A percentile compares a stretch with the other conserved stretches of the same genome.
Conservation (phyloP, 2,329 filamentous ascomycete species). For the Graphiopsis chlorocephala region DNA sequence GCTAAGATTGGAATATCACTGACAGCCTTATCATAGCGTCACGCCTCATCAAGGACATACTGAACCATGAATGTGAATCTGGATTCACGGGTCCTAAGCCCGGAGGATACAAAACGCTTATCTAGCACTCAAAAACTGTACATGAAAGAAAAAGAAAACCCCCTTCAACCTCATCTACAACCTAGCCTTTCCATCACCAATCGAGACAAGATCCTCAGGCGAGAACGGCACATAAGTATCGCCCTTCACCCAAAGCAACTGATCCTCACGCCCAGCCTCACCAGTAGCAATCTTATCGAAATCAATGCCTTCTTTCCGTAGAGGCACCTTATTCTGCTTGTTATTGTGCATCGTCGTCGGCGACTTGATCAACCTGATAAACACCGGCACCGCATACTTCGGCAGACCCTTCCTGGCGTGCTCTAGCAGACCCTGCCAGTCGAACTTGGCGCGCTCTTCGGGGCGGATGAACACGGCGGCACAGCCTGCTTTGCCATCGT, state of each 20-base stretch:
- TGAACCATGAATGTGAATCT: not conserved
- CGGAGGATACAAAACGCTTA: not conserved
- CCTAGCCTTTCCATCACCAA: constrained; percentile 13
- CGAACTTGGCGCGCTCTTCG: constrained; percentile 48
- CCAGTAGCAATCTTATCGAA: constrained; percentile 65
- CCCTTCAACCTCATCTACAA: constrained; percentile 7
- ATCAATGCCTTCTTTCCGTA: constrained; percentile 89
- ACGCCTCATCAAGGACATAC: not conserved
- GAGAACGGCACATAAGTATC: constrained; percentile 59
- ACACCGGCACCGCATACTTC: constrained; percentile 72
- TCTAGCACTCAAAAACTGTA: not conserved
- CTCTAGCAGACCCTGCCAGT: constrained; percentile 59
- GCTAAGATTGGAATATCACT: no score
- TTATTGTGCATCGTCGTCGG: constrained; percentile 67
- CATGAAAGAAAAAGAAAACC: not conserved
- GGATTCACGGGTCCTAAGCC: not conserved
- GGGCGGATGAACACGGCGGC: constrained; percentile 59
- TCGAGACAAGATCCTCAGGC: constrained; percentile 42
- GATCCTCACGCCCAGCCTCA: constrained; percentile 43
- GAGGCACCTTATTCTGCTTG: constrained; percentile 83
- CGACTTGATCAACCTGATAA: constrained; percentile 61
- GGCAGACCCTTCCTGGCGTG: constrained; percentile 61
- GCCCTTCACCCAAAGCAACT: constrained; percentile 52
- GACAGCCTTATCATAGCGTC: no score
- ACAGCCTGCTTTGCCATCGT: constrained; percentile 54